phyloP scores from a whole-genome alignment of 139 green algal species.

The Chlorella sp. region DNA sequence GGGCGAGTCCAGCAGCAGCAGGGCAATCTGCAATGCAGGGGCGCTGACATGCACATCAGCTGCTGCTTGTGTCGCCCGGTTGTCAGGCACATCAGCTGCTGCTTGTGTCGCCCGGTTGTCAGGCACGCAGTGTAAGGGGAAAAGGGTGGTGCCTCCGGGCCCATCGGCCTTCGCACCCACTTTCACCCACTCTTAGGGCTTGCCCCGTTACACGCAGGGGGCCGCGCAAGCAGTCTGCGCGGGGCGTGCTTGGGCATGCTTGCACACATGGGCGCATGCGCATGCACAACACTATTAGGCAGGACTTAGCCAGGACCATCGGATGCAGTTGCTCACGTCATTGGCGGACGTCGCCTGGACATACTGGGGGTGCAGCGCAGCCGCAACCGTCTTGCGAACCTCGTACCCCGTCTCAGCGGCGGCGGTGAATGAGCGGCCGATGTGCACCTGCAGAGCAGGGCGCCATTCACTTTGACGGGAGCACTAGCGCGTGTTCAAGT shows the following conservation, averaged over 20 bases:
- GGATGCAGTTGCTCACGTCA: neutral
- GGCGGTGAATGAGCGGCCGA: neutral
- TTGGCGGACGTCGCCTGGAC: neutral
- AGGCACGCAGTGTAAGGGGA: too few relatives aligned
- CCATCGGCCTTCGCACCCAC: too few relatives aligned
- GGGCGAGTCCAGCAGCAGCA: constrained; percentile 5
- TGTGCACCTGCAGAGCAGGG: constrained; percentile 17
- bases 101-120: too few relatives aligned
- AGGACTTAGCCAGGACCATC: neutral
- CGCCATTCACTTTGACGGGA: too few relatives aligned
- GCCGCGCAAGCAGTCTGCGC: neutral
- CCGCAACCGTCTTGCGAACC: neutral
- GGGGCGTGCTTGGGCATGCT: neutral
- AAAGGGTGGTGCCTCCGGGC: too few relatives aligned
- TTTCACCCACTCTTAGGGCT: too few relatives aligned
- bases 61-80: neutral
- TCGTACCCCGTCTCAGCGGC: neutral
- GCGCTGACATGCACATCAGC: neutral
- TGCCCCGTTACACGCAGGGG: too few relatives aligned
- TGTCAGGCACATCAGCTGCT: too few relatives aligned
- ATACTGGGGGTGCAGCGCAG: neutral
- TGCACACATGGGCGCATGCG: neutral
- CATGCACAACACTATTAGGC: neutral
- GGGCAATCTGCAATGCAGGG: neutral
- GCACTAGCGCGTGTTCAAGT: too few relatives aligned